Base-by-base conservation (phyloP, 228 moss, liverwort and hornwort genomes). In the Sphagnum magellanicum region DNA sequence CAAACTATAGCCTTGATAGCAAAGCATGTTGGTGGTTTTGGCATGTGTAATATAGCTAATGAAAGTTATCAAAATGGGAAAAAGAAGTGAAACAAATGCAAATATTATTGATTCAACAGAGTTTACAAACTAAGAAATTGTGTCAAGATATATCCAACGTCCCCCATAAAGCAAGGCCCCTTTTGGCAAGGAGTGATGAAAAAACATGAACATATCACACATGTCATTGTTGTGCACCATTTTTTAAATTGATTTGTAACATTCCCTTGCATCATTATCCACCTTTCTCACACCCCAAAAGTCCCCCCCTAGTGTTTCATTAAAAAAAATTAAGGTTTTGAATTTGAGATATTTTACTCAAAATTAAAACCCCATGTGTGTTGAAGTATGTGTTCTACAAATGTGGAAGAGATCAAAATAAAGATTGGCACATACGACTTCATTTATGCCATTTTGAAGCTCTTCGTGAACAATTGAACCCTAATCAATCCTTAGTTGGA, bases 151-250 rank as follows among this genome's bases (percentile, higher is more conserved):
- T 6, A 75, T 89, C 98, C 98, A 98, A 50, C 0, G 32, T 32
- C 98, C 98, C 60, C 98, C 98, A 52, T 87, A 93, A 48, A 60
- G 4, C 16, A 90, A 52, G 67, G 93, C 90, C 98, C 98, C 92
- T 71, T 98, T 93, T 32, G 98, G 98, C 69, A 93, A 74, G 6
- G 98, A 93, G 63, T 93, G 93, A 61, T 98, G 98, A 53, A 98
- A 98, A 12, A 98, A 89, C 10, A 94, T 98, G 8, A 98, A 85
- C 93, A 98, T 93, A 53, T 92, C 75, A 64, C 84, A 82, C 98
- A 98, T 90, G 65, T 84, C 85, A 53, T 75, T 81, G 49, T 70
- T 76, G 64, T 76, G 83, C 67, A 93, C 81, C 51, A 51, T 76
- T 77, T 83, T 81, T 15, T 93, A 65, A 59, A 98, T 94, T 53